Percentiles rank a stretch among this genome's conserved stretches.
These are phyloP conservation scores for Syzygium grande DNA, from an alignment of 345 rosid species.

Conservation along the genomic window DNA sequence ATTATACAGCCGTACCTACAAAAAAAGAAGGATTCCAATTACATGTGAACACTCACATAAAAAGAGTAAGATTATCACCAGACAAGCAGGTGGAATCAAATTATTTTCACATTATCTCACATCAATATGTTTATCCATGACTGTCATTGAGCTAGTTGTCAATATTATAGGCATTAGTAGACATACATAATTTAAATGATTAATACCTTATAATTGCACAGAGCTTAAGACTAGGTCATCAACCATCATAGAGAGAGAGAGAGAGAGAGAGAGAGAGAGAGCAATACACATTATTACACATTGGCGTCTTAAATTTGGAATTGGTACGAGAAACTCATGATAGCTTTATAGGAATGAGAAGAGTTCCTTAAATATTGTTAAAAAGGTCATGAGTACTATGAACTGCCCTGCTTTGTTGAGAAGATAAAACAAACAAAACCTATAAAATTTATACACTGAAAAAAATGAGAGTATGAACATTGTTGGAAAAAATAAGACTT, in stretches of 20 bases:
- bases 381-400: background rate
- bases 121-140: background rate
- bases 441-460: background rate
- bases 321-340: background rate
- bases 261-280: no score
- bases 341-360: background rate
- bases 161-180: background rate
- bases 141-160: background rate
- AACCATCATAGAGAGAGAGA: background rate
- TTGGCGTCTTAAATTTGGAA: background rate
- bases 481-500: background rate
- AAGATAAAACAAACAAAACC: background rate
- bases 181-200: rapidly evolving
- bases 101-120: background rate
- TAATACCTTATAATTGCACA: background rate
- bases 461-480: background rate
- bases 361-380: background rate
- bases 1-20: conserved; percentile 51
- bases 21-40: no score
- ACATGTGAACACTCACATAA: background rate
- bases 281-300: background rate
- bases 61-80: background rate
- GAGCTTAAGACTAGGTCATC: background rate
- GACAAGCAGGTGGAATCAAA: background rate
- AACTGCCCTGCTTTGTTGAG: background rate